A percentile compares a stretch with the other conserved stretches of the same genome.
phyloP scores from a whole-genome alignment of 495 filamentous ascomycete genomes.

The Annulohypoxylon moriforme region DNA sequence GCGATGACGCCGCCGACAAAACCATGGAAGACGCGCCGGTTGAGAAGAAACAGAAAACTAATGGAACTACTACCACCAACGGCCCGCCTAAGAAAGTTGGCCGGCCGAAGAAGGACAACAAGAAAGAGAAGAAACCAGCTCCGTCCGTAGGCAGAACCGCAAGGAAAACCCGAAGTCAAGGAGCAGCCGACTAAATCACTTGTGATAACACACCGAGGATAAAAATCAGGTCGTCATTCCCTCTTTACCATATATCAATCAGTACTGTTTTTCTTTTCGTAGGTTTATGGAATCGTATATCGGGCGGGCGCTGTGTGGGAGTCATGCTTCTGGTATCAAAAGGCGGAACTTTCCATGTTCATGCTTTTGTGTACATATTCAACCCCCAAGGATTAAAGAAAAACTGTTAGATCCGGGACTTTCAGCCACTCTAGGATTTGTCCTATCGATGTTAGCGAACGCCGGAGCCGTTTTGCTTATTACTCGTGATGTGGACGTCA shows the following conservation, averaged over 20 bases:
- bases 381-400: constrained; percentile 7
- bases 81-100: constrained; percentile 48
- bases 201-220: neutral
- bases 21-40: constrained; percentile 29
- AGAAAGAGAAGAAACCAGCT: constrained; percentile 49
- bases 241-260: constrained; percentile 17
- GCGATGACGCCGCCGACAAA: constrained; percentile 23
- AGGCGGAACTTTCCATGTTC: constrained; percentile 2
- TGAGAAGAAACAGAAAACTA: constrained; percentile 54
- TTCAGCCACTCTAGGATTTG: neutral
- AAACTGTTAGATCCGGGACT: constrained; percentile 9
- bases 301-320: constrained; percentile 22
- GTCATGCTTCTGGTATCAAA: neutral
- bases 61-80: constrained; percentile 40
- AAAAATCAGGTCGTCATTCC: constrained; percentile 19
- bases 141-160: constrained; percentile 52
- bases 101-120: constrained; percentile 56
- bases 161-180: constrained; percentile 61
- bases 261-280: neutral
- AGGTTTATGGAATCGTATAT: constrained; percentile 4
- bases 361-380: constrained; percentile 32
- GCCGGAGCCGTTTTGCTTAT: neutral
- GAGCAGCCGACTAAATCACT: constrained; percentile 46
- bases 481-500: neutral
- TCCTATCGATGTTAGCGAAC: neutral